A percentile compares a stretch with the other conserved stretches of the same genome.
phyloP scores from a whole-genome alignment of 306 rosid genomes.

The Rosa chinensis region DNA sequence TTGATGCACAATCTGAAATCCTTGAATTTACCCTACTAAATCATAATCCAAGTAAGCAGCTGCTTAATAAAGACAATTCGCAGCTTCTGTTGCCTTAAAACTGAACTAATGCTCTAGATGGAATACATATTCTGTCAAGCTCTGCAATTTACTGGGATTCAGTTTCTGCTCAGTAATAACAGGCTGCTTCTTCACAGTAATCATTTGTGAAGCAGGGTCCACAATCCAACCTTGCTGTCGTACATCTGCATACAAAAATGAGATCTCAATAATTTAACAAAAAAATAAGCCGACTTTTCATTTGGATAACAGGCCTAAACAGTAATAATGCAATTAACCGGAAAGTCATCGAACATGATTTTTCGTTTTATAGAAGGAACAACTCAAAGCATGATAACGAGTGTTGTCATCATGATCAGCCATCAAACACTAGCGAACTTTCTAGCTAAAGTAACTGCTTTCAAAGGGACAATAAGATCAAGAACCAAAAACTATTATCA shows the following conservation, averaged over 20 bases:
- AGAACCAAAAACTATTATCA: neutral
- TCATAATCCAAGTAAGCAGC: slow-evolving; percentile 2
- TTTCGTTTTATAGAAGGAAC: neutral
- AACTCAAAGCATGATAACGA: neutral
- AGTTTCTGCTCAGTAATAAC: slow-evolving; percentile 72
- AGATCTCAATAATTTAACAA: neutral
- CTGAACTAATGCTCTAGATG: slow-evolving; percentile 74
- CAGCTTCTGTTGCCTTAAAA: slow-evolving; percentile 21
- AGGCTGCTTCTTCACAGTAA: slow-evolving; percentile 78
- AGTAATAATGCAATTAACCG: neutral
- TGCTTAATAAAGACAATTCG: slow-evolving; percentile 1
- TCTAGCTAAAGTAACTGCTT: neutral
- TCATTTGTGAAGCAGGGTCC: slow-evolving; percentile 72
- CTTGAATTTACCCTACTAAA: neutral
- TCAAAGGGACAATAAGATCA: neutral
- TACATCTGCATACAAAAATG: slow-evolving; percentile 49
- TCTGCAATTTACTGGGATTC: slow-evolving; percentile 79
- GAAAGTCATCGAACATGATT: neutral
- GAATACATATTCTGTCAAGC: slow-evolving; percentile 87
- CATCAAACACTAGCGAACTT: neutral
- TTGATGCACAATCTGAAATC: neutral
- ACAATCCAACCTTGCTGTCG: slow-evolving; percentile 70
- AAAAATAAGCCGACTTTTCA: neutral
- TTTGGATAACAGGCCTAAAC: neutral
- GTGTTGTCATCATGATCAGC: neutral